Evolutionary conservation across 106 monocot species (phyloP).

Genomic region (Amphibolis antarctica): DNA sequence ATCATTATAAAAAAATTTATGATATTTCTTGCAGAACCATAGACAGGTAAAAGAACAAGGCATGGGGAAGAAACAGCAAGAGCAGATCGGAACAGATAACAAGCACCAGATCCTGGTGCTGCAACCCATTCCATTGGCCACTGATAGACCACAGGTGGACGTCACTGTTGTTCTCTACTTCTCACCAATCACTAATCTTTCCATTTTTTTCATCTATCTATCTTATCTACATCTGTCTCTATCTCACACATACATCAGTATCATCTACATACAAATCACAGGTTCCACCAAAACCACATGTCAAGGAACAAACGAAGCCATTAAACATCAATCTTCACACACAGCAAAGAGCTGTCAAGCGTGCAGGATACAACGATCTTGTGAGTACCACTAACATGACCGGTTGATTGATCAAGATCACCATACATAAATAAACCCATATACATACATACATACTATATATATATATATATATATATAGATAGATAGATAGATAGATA

Average conservation of each 20-base stretch:
- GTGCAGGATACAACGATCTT: constrained; percentile 55
- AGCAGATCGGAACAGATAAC: neutral
- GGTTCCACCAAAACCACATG: constrained; percentile 20
- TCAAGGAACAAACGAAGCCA: constrained; percentile 38
- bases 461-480: no score
- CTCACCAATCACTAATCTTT: neutral
- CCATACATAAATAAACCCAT: no score
- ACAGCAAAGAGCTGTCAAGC: constrained; percentile 48
- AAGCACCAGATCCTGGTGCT: no score
- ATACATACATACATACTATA: no score
- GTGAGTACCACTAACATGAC: constrained; percentile 11
- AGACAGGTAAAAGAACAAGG: neutral
- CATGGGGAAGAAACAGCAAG: neutral
- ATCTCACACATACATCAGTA: no score
- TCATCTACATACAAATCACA: constrained; percentile 2
- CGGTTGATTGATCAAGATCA: neutral
- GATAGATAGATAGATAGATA: no score
- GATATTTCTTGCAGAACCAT: neutral
- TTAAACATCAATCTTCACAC: constrained; percentile 49
- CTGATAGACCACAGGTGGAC: neutral
- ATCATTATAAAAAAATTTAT: neutral
- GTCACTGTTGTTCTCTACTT: neutral
- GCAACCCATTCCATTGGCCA: neutral
- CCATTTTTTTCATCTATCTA: neutral
- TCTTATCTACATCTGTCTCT: no score